phyloP scores from a whole-genome alignment of 345 rosid species.

The thale cress (Arabidopsis thaliana) region TAIR10.1 NC_003076.8:26553001-26553500 shows the following conservation, averaged over 20 bases:
- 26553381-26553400: conserved; percentile 59
- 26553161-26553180: conserved; percentile 55
- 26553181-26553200: conserved; percentile 64
- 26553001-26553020: conserved; percentile 50
- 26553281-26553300: conserved; percentile 59
- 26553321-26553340: conserved; percentile 65
- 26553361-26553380: conserved; percentile 62
- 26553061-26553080: conserved; percentile 71
- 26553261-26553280: conserved; percentile 61
- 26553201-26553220: conserved; percentile 56
- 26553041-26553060: conserved; percentile 81
- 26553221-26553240: conserved; percentile 64
- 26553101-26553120: conserved; percentile 64
- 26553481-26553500: conserved; percentile 53
- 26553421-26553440: conserved; percentile 52
- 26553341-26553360: conserved; percentile 62
- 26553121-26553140: conserved; percentile 73
- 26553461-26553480: conserved; percentile 51
- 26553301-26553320: conserved; percentile 59
- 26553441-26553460: conserved; percentile 53
- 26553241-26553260: conserved; percentile 66
- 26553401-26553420: conserved; percentile 47
- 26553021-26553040: conserved; percentile 78
- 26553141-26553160: conserved; percentile 65
- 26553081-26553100: conserved; percentile 57